phyloP scores from a whole-genome alignment of 768 basidiomycete genomes.

The Tricholoma terreum region DNA sequence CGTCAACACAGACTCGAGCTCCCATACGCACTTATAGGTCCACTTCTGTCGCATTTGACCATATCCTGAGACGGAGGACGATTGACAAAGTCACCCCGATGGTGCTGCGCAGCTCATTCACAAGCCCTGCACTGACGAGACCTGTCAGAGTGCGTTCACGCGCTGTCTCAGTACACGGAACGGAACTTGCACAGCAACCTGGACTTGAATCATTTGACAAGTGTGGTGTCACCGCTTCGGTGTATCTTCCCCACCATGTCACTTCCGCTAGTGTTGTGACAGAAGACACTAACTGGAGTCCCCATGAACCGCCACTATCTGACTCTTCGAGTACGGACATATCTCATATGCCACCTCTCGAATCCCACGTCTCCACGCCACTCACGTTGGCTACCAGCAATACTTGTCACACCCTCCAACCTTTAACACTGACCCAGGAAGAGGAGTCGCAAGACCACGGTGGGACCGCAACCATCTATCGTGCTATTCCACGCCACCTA shows the following conservation, averaged over 20 bases:
- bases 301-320: not conserved
- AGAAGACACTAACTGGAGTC: not conserved
- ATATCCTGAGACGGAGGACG: slow-evolving; percentile 30
- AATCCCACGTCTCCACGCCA: slow-evolving; percentile 6
- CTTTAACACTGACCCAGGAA: not conserved
- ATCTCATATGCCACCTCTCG: not conserved
- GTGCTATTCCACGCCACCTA: not conserved
- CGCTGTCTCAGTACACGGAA: slow-evolving; percentile 13
- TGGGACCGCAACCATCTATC: slow-evolving; percentile 17
- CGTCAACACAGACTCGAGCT: slow-evolving; percentile 30
- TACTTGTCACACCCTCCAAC: slow-evolving; percentile 1
- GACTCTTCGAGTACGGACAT: not conserved
- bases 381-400: slow-evolving; percentile 3
- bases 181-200: not conserved
- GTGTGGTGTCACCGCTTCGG: not conserved
- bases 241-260: not conserved
- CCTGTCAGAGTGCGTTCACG: slow-evolving; percentile 6
- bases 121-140: slow-evolving; percentile 6
- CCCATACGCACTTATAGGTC: slow-evolving; percentile 28
- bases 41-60: slow-evolving; percentile 23
- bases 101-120: slow-evolving; percentile 28
- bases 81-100: slow-evolving; percentile 33
- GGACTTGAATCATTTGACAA: not conserved
- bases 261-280: not conserved
- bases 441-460: slow-evolving; percentile 1